Percentiles rank a stretch among this genome's conserved stretches.
Evolutionary conservation across 164 flowering plant species (phyloP).

Genomic region (Magnolia kwangsiensis): DNA sequence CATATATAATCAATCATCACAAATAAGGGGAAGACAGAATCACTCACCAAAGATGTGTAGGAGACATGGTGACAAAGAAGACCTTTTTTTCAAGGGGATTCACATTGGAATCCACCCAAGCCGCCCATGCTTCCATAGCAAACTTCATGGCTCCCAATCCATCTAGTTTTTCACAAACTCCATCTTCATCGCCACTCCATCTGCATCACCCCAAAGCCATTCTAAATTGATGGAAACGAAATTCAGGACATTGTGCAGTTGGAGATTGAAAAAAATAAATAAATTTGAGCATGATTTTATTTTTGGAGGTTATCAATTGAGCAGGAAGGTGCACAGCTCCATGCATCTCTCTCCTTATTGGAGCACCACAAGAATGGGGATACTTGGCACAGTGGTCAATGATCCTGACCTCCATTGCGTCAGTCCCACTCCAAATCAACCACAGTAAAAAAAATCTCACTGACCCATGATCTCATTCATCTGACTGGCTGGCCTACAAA

Average conservation of each 20-base stretch:
- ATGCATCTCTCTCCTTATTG: too few species aligned
- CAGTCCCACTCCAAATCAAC: too few species aligned
- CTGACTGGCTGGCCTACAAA: too few species aligned
- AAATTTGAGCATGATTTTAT: too few species aligned
- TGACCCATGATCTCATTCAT: too few species aligned
- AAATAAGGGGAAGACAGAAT: not conserved
- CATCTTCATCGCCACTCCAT: constrained; percentile 68
- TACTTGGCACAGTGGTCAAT: too few species aligned
- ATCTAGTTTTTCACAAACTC: constrained; percentile 74
- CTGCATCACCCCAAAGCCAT: constrained; percentile 32
- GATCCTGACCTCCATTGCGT: too few species aligned
- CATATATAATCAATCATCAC: not conserved
- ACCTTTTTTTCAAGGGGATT: constrained; percentile 54
- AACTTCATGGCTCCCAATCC: constrained; percentile 78
- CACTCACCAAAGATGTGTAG: constrained; percentile 80
- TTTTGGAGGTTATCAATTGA: too few species aligned
- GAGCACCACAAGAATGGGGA: too few species aligned
- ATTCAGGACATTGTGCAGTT: not conserved
- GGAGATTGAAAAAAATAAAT: not conserved
- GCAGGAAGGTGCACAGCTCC: too few species aligned
- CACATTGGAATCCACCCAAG: constrained; percentile 66
- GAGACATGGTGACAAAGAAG: constrained; percentile 95
- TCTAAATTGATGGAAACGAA: not conserved
- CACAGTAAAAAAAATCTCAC: too few species aligned
- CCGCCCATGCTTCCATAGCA: constrained; percentile 89